A percentile compares a stretch with the other conserved stretches of the same genome.
Evolutionary conservation across 73 alveolate species (phyloP).

Genomic region (Paramecium sexaurelia): DNA sequence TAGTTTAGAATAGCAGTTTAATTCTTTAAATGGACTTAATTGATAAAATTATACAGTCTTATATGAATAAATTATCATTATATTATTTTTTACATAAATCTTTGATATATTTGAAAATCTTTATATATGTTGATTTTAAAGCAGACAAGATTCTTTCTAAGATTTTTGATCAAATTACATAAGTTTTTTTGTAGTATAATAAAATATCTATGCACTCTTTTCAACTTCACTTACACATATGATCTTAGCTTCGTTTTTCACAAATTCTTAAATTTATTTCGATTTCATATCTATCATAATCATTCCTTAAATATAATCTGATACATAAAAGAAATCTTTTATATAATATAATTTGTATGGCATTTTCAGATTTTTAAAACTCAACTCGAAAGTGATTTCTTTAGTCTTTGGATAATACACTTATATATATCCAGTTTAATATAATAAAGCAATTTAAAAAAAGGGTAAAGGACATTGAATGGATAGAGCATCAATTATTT

Average conservation of each 20-base stretch:
- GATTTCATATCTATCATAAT: neutral
- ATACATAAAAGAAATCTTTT: neutral
- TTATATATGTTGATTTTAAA: neutral
- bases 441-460: neutral
- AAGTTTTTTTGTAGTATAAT: neutral
- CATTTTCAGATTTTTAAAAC: neutral
- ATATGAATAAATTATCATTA: neutral
- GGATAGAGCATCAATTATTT: neutral
- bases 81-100: neutral
- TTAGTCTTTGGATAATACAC: neutral
- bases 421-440: neutral
- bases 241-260: neutral
- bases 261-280: neutral
- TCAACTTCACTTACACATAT: neutral
- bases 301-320: neutral
- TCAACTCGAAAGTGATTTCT: neutral
- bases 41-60: neutral
- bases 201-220: neutral
- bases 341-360: slow-evolving; percentile 3
- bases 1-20: neutral
- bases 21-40: neutral
- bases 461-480: neutral
- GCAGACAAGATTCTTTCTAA: neutral
- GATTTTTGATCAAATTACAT: neutral
- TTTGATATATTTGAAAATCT: neutral